These are phyloP conservation scores for Chlorella sp. DNA, from an alignment of 139 green algal genomes.

Conservation along the genomic window DNA sequence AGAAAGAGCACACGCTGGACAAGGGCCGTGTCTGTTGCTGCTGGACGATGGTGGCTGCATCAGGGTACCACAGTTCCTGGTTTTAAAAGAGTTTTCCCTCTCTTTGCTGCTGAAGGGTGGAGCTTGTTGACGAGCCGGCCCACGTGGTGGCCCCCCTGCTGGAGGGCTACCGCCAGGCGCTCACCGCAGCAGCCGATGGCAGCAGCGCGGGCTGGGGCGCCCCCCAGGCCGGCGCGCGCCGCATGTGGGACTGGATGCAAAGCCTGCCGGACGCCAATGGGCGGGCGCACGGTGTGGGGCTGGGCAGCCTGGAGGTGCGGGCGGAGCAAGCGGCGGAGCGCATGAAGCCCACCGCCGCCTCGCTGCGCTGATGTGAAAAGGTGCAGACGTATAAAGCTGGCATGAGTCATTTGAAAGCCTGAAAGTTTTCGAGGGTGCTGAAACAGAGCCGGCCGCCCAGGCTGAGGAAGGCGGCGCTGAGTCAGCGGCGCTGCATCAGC, in stretches of 20 bases:
- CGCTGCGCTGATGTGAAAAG: neutral
- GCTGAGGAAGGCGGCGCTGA: too few relatives aligned
- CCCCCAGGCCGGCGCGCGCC: neutral
- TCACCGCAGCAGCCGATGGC: neutral
- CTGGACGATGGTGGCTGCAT: neutral
- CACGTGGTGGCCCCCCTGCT: constrained; percentile 68
- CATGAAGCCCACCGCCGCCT: constrained; percentile 55
- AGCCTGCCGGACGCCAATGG: constrained; percentile 64
- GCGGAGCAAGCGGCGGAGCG: constrained; percentile 36
- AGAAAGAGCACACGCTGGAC: too few relatives aligned
- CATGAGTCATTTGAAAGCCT: too few relatives aligned
- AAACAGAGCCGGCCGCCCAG: too few relatives aligned
- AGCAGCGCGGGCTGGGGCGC: neutral
- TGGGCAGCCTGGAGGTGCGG: constrained; percentile 57
- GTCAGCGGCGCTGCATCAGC: too few relatives aligned
- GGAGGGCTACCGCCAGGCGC: constrained; percentile 64
- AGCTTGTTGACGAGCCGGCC: constrained; percentile 85
- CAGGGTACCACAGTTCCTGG: too few relatives aligned
- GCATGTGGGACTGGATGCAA: constrained; percentile 56
- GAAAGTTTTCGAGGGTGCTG: constrained; percentile 1
- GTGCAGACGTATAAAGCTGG: too few relatives aligned
- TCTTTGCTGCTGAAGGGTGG: constrained; percentile 80
- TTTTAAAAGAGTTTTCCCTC: too few relatives aligned
- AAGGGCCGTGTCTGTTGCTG: neutral
- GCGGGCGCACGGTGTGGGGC: constrained; percentile 53